phyloP scores from a whole-genome alignment of 352 stramenopile species.

The Phytopythium aichiense region DNA sequence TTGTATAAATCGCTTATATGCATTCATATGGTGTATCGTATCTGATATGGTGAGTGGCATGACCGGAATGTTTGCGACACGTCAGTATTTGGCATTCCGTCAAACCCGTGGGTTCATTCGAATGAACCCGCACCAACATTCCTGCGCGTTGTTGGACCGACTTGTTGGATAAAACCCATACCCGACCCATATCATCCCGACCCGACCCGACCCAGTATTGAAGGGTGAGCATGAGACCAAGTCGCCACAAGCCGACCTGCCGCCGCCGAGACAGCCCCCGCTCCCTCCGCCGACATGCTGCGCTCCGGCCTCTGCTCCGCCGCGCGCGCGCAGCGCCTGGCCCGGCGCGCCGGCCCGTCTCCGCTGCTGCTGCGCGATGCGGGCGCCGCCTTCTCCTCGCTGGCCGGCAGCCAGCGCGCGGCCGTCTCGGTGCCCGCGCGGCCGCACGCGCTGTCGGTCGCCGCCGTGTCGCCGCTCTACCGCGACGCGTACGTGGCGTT shows the following conservation, averaged over 20 bases:
- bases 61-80: neutral
- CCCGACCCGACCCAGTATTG: constrained; percentile 1
- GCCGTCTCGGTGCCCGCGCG: too few species aligned
- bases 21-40: neutral
- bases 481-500: constrained; percentile 19
- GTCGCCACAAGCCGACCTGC: neutral
- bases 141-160: neutral
- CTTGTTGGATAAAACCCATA: neutral
- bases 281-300: constrained; percentile 25
- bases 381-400: constrained; percentile 1
- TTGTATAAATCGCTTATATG: too few species aligned
- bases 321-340: constrained; percentile 29
- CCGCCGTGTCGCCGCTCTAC: constrained; percentile 11
- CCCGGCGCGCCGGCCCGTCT: constrained; percentile 10
- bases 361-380: constrained; percentile 10
- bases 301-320: constrained; percentile 37
- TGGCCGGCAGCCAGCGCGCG: neutral
- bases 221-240: neutral
- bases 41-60: neutral
- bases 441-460: neutral
- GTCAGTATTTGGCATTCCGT: neutral
- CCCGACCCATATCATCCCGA: neutral
- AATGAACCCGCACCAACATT: neutral
- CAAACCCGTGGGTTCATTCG: too few species aligned
- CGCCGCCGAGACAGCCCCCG: neutral